Evolutionary conservation across 352 stramenopile species (phyloP).

Genomic region (Phytophthora uliginosa): DNA sequence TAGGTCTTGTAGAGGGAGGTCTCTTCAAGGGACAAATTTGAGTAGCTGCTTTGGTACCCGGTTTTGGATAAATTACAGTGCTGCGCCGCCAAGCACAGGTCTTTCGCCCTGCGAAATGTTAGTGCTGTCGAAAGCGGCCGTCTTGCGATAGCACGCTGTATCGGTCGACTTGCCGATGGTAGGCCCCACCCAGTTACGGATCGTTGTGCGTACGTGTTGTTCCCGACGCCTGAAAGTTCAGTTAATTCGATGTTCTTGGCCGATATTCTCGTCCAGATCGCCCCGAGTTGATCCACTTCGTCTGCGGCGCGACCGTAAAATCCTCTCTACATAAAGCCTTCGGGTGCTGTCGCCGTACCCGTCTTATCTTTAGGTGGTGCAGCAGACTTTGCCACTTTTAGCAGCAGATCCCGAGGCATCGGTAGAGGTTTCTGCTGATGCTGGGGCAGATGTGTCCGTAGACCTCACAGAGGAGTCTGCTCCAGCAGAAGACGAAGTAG

Average conservation of each 20-base stretch:
- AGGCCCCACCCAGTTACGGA: constrained; percentile 37
- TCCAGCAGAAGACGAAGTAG: background rate
- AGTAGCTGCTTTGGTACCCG: too few species aligned
- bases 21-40: too few species aligned
- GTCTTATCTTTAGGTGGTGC: constrained; percentile 19
- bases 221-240: constrained; percentile 25
- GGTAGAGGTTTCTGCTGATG: background rate
- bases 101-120: constrained; percentile 10
- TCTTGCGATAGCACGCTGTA: constrained; percentile 37
- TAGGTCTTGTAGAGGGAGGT: too few species aligned
- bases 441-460: constrained; percentile 5
- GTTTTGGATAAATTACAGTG: too few species aligned
- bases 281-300: constrained; percentile 35
- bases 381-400: too few species aligned
- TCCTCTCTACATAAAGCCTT: constrained; percentile 29
- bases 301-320: constrained; percentile 32
- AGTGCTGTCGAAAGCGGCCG: constrained; percentile 23
- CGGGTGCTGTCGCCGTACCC: constrained; percentile 14
- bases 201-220: constrained; percentile 29
- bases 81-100: too few species aligned
- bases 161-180: constrained; percentile 28
- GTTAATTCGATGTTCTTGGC: constrained; percentile 28
- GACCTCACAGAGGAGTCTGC: background rate
- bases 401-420: too few species aligned
- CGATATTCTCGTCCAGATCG: constrained; percentile 34